A percentile compares a stretch with the other conserved stretches of the same genome.
These are phyloP conservation scores for Lactifluus rugatus DNA, from an alignment of 768 basidiomycete genomes.

Conservation along the genomic window DNA sequence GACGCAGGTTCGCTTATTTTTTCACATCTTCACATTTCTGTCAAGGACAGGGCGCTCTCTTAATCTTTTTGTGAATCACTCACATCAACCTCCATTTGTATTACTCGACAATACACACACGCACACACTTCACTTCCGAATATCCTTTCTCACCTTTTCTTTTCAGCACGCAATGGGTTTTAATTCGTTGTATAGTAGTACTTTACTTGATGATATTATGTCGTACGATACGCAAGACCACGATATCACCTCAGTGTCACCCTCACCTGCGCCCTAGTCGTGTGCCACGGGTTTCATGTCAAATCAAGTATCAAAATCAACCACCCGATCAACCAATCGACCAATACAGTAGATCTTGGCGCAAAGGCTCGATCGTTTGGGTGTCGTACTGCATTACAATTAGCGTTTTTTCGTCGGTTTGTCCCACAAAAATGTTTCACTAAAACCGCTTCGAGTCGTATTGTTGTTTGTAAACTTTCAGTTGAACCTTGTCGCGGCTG, in stretches of 20 bases:
- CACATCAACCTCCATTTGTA: slow-evolving; percentile 8
- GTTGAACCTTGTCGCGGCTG: not conserved
- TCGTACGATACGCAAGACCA: not conserved
- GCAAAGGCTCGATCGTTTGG: not conserved
- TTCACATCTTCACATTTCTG: not conserved
- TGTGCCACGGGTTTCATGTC: not conserved
- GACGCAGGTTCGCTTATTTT: slow-evolving; percentile 7
- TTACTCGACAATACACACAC: not conserved
- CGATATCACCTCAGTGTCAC: not conserved
- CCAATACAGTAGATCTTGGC: no score
- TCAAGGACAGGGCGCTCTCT: slow-evolving; percentile 1
- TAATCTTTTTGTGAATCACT: not conserved
- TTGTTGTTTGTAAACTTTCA: not conserved
- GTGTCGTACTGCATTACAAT: not conserved
- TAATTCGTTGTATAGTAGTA: slow-evolving; percentile 1
- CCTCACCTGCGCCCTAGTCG: not conserved
- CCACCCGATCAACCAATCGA: not conserved
- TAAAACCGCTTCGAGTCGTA: no score
- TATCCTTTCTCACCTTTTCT: not conserved
- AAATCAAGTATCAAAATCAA: not conserved
- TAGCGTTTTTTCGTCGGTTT: not conserved
- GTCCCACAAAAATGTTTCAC: not conserved
- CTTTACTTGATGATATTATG: not conserved
- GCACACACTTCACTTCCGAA: not conserved
- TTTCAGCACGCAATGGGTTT: not conserved